phyloP scores from a whole-genome alignment of 768 basidiomycete species.

The Agaricus bisporus region DNA sequence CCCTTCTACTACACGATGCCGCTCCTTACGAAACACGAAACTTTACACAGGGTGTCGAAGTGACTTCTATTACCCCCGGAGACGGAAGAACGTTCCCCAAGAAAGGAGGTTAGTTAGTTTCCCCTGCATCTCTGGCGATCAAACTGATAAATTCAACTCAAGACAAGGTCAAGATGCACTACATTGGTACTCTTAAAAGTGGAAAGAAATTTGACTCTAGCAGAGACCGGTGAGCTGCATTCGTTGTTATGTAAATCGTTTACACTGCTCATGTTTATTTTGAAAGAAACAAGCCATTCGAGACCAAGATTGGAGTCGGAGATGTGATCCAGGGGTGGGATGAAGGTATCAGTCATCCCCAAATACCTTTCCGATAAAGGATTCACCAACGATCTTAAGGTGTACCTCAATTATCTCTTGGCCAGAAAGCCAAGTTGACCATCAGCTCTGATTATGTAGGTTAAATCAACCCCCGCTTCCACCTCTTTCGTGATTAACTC shows the following conservation, averaged over 20 bases:
- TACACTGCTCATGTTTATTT: too few relatives aligned
- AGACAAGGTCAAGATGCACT: conserved; percentile 77
- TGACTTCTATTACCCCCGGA: conserved; percentile 53
- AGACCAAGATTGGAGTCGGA: not conserved
- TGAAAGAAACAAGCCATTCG: not conserved
- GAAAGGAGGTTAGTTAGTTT: conserved; percentile 52
- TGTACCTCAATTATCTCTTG: conserved; percentile 70
- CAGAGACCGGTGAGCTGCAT: conserved; percentile 52
- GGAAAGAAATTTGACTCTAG: conserved; percentile 76
- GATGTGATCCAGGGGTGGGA: conserved; percentile 5
- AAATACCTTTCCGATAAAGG: not conserved
- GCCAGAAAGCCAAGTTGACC: conserved; percentile 65
- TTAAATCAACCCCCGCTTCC: conserved; percentile 9
- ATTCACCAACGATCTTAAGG: conserved; percentile 31
- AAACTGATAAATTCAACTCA: conserved; percentile 13
- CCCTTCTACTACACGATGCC: not conserved
- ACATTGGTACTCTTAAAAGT: conserved; percentile 63
- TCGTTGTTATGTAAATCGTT: too few relatives aligned
- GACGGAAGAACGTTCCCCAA: conserved; percentile 63
- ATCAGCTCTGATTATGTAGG: conserved; percentile 73
- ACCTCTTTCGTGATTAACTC: not conserved
- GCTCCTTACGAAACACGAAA: not conserved
- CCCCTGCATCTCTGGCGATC: not conserved
- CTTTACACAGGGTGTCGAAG: conserved; percentile 50
- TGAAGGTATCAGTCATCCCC: not conserved